Evolutionary conservation across 345 rosid genomes (phyloP), one percentile per base, ranked within the genome.

Genomic region (Murraya paniculata): DNA sequence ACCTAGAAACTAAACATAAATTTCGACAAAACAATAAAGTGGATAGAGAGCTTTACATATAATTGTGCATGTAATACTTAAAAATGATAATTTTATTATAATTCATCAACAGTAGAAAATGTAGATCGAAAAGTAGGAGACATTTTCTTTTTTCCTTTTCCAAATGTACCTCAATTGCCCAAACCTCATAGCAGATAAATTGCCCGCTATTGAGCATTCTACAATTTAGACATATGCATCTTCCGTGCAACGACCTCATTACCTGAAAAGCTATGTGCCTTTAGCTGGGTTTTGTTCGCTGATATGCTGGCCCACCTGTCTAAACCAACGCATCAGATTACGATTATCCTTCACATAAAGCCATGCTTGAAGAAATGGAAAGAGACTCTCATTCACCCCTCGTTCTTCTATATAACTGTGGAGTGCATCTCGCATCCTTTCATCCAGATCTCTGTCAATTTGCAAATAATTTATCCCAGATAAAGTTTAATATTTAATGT

Each of bases 291-390:
- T 81, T 5, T 81, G 85, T 77, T 87, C 90, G 36, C 71, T 88
- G 35, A 96, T 80, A 79, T 85, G 89, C 27, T 77, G 64, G 79
- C 94, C 99, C 76, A 92, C 94, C n/a, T 89, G 79, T 84, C 90
- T 90, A 81, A 94, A 96, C 93, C 93, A 96, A 6, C 89, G 89
- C 84, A 91, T 60, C 72, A 96, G 85, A 78, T 86, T 89, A 35
- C 93, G 84, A 71, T 91, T 95, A 64, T 92, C 97, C 87, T 94
- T 96, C 38, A 94, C 97, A 64, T 94, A 96, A 9, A 96, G 85
- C 96, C 97, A 96, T 2, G 97, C 97, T 75, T 90, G 99, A 81
- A 96, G 95, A 85, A 96, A 96, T 35, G 84, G 90, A 82, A 96
- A 96, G 56, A 92, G 97, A 82, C 78, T 77, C 85, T 91, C 95